Evolutionary conservation across 2,329 filamentous ascomycete species (phyloP).

Genomic region (Aspergillus intermedius): DNA sequence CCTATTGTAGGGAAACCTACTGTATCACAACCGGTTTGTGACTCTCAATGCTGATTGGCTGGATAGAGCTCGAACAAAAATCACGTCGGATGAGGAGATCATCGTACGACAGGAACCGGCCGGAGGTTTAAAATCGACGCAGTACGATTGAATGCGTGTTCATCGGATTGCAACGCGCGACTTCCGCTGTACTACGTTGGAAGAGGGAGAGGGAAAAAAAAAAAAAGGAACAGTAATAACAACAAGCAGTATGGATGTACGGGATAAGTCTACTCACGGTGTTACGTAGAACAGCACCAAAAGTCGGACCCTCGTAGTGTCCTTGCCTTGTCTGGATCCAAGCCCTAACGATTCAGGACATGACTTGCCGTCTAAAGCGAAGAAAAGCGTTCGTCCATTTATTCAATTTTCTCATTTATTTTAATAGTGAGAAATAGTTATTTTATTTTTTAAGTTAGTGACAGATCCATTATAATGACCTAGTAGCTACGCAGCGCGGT

Average conservation of each 20-base stretch:
- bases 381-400: conserved; percentile 13
- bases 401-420: background rate
- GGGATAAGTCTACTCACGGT: background rate
- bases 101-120: background rate
- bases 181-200: too few species aligned
- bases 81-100: background rate
- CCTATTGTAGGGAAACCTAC: too few species aligned
- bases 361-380: conserved; percentile 13
- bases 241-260: too few species aligned
- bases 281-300: background rate
- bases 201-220: background rate
- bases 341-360: conserved; percentile 7
- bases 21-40: too few species aligned
- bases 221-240: background rate
- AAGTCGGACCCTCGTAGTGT: conserved; percentile 16
- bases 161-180: too few species aligned
- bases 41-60: too few species aligned
- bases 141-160: background rate
- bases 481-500: too few species aligned
- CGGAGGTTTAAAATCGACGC: background rate
- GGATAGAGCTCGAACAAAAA: too few species aligned
- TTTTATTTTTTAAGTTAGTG: background rate
- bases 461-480: conserved; percentile 16
- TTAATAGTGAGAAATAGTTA: too few species aligned
- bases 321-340: conserved; percentile 2